phyloP scores from a whole-genome alignment of 2,329 filamentous ascomycete genomes.

The Arthrobotrys sphaeroides region DNA sequence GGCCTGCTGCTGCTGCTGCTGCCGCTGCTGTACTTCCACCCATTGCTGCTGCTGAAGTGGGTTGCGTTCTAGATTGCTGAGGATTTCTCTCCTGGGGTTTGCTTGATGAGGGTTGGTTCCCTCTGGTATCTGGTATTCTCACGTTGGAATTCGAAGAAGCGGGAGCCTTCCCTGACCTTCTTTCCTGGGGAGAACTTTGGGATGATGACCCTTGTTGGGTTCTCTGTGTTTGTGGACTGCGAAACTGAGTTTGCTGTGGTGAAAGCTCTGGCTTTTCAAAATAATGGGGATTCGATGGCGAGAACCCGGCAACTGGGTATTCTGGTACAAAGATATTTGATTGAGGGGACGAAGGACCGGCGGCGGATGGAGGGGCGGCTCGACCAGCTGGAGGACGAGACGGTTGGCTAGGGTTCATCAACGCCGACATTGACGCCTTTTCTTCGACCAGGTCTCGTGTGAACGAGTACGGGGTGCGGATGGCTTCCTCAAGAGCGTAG shows the following conservation, averaged over 20 bases:
- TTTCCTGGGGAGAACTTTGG: constrained; percentile 46
- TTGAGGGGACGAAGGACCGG: constrained; percentile 64
- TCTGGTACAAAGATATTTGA: constrained; percentile 66
- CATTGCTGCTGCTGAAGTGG: constrained; percentile 53
- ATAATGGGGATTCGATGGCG: constrained; percentile 43
- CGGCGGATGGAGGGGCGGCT: constrained; percentile 50
- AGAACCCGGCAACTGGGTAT: constrained; percentile 58
- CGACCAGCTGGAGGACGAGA: constrained; percentile 53
- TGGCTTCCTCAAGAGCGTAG: constrained; percentile 88
- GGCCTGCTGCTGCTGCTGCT: constrained; percentile 50
- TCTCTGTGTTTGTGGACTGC: constrained; percentile 32
- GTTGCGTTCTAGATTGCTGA: constrained; percentile 47
- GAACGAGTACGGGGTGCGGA: constrained; percentile 82
- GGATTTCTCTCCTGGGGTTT: constrained; percentile 30
- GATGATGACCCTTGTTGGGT: constrained; percentile 44
- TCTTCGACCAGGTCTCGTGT: constrained; percentile 86
- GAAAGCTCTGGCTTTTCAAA: constrained; percentile 44
- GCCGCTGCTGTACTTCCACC: constrained; percentile 55
- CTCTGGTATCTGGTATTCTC: constrained; percentile 45
- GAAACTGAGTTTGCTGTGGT: constrained; percentile 45
- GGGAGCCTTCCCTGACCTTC: constrained; percentile 30
- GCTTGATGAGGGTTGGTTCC: constrained; percentile 34
- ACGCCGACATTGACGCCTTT: constrained; percentile 89
- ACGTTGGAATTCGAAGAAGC: constrained; percentile 33
- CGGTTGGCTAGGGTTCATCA: constrained; percentile 68